phyloP scores from a whole-genome alignment of 169 alveolate species.

The Plasmodium ovale region DNA sequence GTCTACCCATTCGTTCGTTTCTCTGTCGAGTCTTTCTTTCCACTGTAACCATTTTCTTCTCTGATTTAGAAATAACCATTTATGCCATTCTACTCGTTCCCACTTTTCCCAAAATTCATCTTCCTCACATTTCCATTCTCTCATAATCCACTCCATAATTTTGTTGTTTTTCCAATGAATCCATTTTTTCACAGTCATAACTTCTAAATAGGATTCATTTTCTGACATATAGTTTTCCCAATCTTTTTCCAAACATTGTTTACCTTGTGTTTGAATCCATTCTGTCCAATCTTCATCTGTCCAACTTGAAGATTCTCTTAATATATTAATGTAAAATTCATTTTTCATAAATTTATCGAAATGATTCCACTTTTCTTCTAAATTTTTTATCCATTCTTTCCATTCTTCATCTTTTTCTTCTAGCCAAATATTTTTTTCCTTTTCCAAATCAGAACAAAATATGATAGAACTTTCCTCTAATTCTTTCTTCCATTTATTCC shows the following conservation, averaged over 20 bases:
- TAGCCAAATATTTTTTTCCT: slow-evolving; percentile 5
- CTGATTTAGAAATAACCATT: neutral
- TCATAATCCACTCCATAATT: neutral
- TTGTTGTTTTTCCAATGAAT: neutral
- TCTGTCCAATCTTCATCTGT: too few species aligned
- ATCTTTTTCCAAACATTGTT: neutral
- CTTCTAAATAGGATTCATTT: slow-evolving; percentile 1
- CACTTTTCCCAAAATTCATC: neutral
- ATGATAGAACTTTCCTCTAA: slow-evolving; percentile 7
- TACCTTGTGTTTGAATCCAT: neutral
- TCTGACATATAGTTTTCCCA: slow-evolving; percentile 5
- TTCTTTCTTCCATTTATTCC: slow-evolving; percentile 11
- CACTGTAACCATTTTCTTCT: neutral
- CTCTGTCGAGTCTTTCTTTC: neutral
- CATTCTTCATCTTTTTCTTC: slow-evolving; percentile 3
- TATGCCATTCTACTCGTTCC: neutral
- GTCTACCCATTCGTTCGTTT: neutral
- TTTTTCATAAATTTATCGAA: neutral
- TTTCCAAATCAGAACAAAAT: slow-evolving; percentile 10
- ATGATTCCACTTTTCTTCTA: slow-evolving; percentile 6
- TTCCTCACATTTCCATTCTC: neutral
- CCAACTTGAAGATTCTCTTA: too few species aligned
- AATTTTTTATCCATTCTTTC: slow-evolving; percentile 1
- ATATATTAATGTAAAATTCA: neutral
- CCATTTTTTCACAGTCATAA: slow-evolving; percentile 22